Evolutionary conservation across 768 basidiomycete species (phyloP).

Genomic region (Tricholoma terreum): DNA sequence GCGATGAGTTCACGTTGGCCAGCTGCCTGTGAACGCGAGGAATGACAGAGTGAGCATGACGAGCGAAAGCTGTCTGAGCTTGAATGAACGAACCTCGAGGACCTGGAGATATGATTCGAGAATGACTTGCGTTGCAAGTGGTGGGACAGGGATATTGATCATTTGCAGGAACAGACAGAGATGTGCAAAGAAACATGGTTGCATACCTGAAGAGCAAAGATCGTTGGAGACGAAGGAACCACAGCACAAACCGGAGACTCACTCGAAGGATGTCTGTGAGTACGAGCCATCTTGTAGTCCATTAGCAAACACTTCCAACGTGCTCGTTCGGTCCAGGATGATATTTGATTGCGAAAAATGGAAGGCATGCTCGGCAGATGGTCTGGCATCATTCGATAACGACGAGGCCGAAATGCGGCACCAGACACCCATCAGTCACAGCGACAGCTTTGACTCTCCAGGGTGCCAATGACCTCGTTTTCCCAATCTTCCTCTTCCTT

Average conservation of each 20-base stretch:
- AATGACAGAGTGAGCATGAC: no score
- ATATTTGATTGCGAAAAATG: conserved; percentile 80
- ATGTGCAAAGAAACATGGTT: conserved; percentile 88
- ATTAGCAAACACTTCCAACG: conserved; percentile 65
- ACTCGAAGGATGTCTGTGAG: conserved; percentile 53
- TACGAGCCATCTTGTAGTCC: conserved; percentile 53
- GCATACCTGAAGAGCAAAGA: no score
- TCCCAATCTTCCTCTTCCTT: conserved; percentile 64
- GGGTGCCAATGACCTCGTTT: conserved; percentile 48
- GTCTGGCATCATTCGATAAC: conserved; percentile 27
- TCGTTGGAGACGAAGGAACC: no score
- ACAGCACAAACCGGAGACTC: conserved; percentile 26
- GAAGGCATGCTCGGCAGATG: conserved; percentile 70
- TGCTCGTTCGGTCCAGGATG: conserved; percentile 65
- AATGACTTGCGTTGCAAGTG: conserved; percentile 73
- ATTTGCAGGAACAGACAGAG: conserved; percentile 85
- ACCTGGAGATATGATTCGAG: conserved; percentile 87
- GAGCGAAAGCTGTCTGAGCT: no score
- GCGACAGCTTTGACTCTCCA: conserved; percentile 62
- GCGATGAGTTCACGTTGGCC: no score
- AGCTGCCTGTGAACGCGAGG: no score
- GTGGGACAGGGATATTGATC: conserved; percentile 72
- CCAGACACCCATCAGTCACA: conserved; percentile 59
- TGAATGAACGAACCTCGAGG: conserved; percentile 58
- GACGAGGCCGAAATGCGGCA: conserved; percentile 10